A percentile compares a stretch with the other conserved stretches of the same genome.
Evolutionary conservation across 2,329 filamentous ascomycete genomes (phyloP).

Genomic region (Epichloe brachyelytri): DNA sequence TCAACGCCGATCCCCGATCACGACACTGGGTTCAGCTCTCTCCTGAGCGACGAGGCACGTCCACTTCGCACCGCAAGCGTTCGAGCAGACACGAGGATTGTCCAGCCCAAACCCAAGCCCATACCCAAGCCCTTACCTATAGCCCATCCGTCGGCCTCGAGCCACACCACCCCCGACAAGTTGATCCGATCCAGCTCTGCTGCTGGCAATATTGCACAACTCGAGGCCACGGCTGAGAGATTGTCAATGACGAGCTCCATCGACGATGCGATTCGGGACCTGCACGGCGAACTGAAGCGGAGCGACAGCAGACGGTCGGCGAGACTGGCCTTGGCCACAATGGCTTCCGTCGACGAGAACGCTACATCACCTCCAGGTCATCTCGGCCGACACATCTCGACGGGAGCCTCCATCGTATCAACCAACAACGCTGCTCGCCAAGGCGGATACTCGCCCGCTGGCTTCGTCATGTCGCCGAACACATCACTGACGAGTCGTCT

Average conservation of each 20-base stretch:
- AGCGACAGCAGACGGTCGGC: constrained; percentile 55
- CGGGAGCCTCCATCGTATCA: constrained; percentile 51
- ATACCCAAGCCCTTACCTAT: constrained; percentile 34
- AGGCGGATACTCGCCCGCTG: constrained; percentile 57
- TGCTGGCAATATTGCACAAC: constrained; percentile 54
- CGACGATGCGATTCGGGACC: constrained; percentile 62
- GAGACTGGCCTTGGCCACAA: constrained; percentile 34
- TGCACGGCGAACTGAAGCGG: constrained; percentile 58
- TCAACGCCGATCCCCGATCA: constrained; percentile 4
- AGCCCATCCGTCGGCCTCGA: constrained; percentile 32
- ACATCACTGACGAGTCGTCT: constrained; percentile 46
- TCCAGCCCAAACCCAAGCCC: constrained; percentile 28
- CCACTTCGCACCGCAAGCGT: constrained; percentile 25
- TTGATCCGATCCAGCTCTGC: constrained; percentile 49
- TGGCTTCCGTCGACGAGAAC: constrained; percentile 4
- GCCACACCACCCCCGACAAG: constrained; percentile 40
- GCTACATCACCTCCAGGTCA: constrained; percentile 9
- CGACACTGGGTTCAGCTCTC: constrained; percentile 4
- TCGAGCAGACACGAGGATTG: constrained; percentile 31
- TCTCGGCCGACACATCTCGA: constrained; percentile 32
- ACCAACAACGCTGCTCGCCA: constrained; percentile 53
- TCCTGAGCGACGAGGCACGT: constrained; percentile 6
- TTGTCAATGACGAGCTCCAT: constrained; percentile 64
- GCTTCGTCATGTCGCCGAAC: constrained; percentile 53
- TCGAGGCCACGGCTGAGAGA: constrained; percentile 64